Conservation (phyloP, 805 yeast genomes). For the Wickerhamomyces sydowiorum region DNA sequence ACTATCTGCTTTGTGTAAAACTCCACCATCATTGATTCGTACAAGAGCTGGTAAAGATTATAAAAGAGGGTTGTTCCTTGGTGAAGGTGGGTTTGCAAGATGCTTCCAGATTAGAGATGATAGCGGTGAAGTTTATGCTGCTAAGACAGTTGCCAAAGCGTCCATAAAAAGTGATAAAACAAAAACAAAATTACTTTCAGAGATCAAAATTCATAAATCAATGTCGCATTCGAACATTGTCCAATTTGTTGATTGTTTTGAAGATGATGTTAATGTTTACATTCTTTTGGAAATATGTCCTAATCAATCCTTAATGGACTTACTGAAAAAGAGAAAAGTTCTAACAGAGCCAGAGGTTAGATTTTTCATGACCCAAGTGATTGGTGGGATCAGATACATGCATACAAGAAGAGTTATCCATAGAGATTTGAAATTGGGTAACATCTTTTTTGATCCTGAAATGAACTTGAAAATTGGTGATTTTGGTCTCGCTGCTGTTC, state of each 20-base stretch:
- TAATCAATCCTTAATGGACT: slow-evolving; percentile 90
- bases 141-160: slow-evolving; percentile 95
- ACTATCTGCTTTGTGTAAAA: slow-evolving; percentile 84
- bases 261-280: slow-evolving; percentile 92
- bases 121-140: slow-evolving; percentile 83
- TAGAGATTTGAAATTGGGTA: slow-evolving; percentile 93
- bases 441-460: slow-evolving; percentile 87
- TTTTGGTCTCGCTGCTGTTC: slow-evolving; percentile 96
- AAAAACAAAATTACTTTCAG: slow-evolving; percentile 74
- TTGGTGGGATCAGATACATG: slow-evolving; percentile 91
- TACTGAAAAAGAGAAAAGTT: slow-evolving; percentile 77
- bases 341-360: slow-evolving; percentile 90
- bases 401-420: slow-evolving; percentile 91
- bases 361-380: slow-evolving; percentile 81
- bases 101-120: slow-evolving; percentile 96
- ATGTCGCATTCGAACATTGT: slow-evolving; percentile 88
- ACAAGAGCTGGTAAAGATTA: slow-evolving; percentile 84
- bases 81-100: slow-evolving; percentile 99
- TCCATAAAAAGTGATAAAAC: slow-evolving; percentile 90
- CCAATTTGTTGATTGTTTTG: slow-evolving; percentile 92
- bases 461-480: slow-evolving; percentile 97
- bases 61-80: slow-evolving; percentile 84
- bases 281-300: slow-evolving; percentile 92
- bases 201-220: slow-evolving; percentile 89
- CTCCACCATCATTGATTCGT: slow-evolving; percentile 92